phyloP scores from a whole-genome alignment of 2,329 filamentous ascomycete species.

The Pyrenochaeta sp. region DNA sequence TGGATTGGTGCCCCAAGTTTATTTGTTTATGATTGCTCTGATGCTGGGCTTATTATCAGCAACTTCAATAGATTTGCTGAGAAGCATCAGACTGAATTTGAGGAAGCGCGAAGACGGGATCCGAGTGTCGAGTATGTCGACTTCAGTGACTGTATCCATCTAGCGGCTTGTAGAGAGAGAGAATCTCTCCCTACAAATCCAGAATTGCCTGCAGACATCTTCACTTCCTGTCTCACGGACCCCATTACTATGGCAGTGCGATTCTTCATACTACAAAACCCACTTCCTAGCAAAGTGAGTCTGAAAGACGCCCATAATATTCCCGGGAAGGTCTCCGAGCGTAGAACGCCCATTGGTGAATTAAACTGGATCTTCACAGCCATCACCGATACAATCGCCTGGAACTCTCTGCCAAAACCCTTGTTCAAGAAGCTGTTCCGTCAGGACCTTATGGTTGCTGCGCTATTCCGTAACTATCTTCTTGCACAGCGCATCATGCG shows the following conservation, averaged over 20 bases:
- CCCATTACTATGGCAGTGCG: constrained; percentile 97
- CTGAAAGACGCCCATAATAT: constrained; percentile 88
- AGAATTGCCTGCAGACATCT: constrained; percentile 89
- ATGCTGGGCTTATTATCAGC: constrained; percentile 91
- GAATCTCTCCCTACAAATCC: constrained; percentile 97
- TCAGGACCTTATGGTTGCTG: constrained; percentile 98
- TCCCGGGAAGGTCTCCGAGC: constrained; percentile 89
- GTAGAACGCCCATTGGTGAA: constrained; percentile 91
- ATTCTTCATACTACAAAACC: constrained; percentile 96
- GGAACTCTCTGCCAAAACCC: constrained; percentile 90
- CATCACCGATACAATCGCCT: constrained; percentile 98
- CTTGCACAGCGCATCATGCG: constrained; percentile 95
- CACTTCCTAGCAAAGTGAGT: constrained; percentile 71
- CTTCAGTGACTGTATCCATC: constrained; percentile 88
- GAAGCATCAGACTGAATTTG: constrained; percentile 91
- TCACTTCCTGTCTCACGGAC: constrained; percentile 94
- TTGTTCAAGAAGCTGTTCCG: constrained; percentile 97
- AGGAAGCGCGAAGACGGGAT: constrained; percentile 77
- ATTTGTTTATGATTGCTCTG: constrained; percentile 97
- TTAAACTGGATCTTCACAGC: constrained; percentile 99
- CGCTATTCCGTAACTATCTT: constrained; percentile 94
- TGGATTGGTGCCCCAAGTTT: constrained; percentile 96
- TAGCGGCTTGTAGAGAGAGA: constrained; percentile 88
- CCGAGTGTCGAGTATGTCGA: constrained; percentile 69
- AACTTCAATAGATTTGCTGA: constrained; percentile 96